Base-by-base conservation (phyloP, 1,284 basidiomycete species). In the Clitocybe nebularis region DNA sequence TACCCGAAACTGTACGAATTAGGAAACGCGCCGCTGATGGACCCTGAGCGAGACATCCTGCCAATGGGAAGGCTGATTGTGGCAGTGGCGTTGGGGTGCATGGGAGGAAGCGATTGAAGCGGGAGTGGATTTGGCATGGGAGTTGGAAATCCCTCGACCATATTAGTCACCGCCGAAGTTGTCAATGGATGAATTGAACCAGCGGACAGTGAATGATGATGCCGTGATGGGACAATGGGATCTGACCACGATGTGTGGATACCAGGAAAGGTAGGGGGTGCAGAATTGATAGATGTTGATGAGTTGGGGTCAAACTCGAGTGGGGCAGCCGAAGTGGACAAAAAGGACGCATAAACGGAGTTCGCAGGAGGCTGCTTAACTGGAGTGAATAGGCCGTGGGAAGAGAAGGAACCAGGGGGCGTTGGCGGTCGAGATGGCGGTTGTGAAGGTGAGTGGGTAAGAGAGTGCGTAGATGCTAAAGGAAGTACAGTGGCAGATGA, bases 11-110 rank as follows among this genome's bases (percentile, higher is more conserved):
- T 41, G 47, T 49, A 68, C 2, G 56, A 39, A 44, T 53, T 74
- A 16, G 72, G 62, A 51, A 77, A 76, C n/a, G 71, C 68, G 25
- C 64, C 66, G 39, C 65, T 80, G 41, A 84, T 68, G 9, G 83
- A 84, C 25, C 78, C 74, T 17, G 83, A 84, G 37, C 81, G 75
- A 33, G 78, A 79, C 60, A 79, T 71, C 43, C 82, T 72, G 26
- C 74, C 76, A 39, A 75, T 62, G 16, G 74, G 65, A 4, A 68
- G 66, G 44, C 61, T 60, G 25, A 66, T 60, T 0, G 56, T 41
- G 16, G 50, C 9, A 32, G 29, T 39, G 7, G 46, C 29, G 30
- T 46, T 38, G 26, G 47, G 25, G 11, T 47, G 19, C 19, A 52
- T 57, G 43, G 42, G 41, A 44, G 49, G 56, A n/a, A n/a, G n/a